phyloP scores from a whole-genome alignment of 31 red algal genomes.

The Bonnemaisonia californica region DNA sequence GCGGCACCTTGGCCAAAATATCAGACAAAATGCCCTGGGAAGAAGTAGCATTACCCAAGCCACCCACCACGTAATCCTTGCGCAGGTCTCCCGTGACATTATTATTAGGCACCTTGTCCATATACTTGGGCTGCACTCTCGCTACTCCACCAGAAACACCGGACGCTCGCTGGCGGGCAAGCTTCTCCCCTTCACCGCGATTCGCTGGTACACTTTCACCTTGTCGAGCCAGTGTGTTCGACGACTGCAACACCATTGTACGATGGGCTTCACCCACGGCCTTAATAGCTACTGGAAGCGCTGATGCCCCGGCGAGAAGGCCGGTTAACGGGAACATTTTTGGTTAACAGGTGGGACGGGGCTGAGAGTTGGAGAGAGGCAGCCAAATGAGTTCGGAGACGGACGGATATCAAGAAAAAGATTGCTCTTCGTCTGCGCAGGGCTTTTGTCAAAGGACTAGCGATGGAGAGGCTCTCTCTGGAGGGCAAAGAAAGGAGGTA shows the following conservation, averaged over 20 bases:
- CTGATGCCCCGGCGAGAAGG: conserved; percentile 19
- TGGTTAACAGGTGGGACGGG: too few relatives aligned
- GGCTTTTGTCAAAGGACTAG: too few relatives aligned
- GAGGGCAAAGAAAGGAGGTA: too few relatives aligned
- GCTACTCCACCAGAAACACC: conserved; percentile 47
- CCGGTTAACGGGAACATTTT: conserved; percentile 38
- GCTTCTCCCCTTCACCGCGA: conserved; percentile 27
- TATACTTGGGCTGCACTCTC: conserved; percentile 14
- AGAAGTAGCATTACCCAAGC: conserved; percentile 57
- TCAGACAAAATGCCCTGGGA: conserved; percentile 47
- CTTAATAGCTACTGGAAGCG: conserved; percentile 46
- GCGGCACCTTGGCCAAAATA: conserved; percentile 62
- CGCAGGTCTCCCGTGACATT: conserved; percentile 49
- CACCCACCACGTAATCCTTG: conserved; percentile 47
- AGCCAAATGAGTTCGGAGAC: too few relatives aligned
- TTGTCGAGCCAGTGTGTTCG: conserved; percentile 60
- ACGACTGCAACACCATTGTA: conserved; percentile 40
- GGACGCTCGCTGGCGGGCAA: conserved; percentile 48
- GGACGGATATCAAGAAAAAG: too few relatives aligned
- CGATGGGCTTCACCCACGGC: conserved; percentile 63
- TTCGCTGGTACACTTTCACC: conserved; percentile 23
- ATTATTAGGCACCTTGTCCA: conserved; percentile 43
- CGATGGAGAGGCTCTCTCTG: too few relatives aligned
- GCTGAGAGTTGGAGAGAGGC: too few relatives aligned
- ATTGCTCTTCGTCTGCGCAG: too few relatives aligned